Evolutionary conservation across 805 yeast species (phyloP), one percentile per base, ranked within the genome.

Genomic region (Wickerhamomyces canadensis): DNA sequence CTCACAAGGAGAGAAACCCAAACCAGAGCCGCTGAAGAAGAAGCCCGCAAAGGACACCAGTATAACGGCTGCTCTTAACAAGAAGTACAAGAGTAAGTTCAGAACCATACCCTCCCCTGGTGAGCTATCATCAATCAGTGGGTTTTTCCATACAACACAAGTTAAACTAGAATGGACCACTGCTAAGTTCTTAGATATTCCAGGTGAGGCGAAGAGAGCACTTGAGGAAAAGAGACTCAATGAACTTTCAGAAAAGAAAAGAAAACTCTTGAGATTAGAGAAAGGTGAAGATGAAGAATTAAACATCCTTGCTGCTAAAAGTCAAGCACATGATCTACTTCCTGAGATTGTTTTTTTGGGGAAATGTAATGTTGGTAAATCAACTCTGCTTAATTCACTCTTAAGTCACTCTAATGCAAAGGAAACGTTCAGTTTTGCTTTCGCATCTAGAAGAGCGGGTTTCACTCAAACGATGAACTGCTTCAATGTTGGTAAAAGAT

Each of bases 301-400:
- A 33, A 32, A 19, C 28, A 37, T 19, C 13, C 23, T 24, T 25
- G 21, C 27, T 8, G 13, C 43, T 19, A 34, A 33, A 22, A 21
- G 5, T 11, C 3, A 16, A n/a, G 11, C 14, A 8, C 24, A 19
- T 13, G 32, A 29, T 29, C 4, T 29, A 7, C 61, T 83, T 11
- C 95, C 96, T 0, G 96, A 87, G 51, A 74, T 87, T 5, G 64
- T 82, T 4, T 68, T 88, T 33, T 48, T 88, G 31, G 96, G 97
- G 0, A 74, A 85, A 44, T 81, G 94, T 33, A 88, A 88, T 49
- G 88, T 81, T 7, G 97, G 96, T 0, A 88, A 88, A 54, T 84
- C 95, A 0, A 78, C 94, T 0, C 55, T 88, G 19, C 63, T 88
- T 28, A 84, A 84, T 51, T 73, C 72, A 11, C 38, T 86, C 8